phyloP scores from a whole-genome alignment of 164 flowering plant genomes.

The Vitis rotundifolia region DNA sequence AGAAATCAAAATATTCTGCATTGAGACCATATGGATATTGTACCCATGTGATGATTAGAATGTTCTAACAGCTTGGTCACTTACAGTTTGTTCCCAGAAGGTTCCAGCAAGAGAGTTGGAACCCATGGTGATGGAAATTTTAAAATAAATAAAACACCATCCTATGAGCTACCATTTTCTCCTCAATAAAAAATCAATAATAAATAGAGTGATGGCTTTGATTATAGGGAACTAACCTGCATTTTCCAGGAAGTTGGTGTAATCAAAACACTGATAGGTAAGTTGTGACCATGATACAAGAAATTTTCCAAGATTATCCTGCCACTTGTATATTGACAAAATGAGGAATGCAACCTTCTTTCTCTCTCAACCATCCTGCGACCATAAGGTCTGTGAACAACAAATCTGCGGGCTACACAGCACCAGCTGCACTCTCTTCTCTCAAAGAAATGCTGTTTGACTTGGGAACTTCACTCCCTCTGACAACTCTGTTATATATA shows the following conservation, averaged over 20 bases:
- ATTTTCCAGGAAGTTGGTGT: neutral
- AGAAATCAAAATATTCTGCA: conserved; percentile 1
- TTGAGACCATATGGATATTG: neutral
- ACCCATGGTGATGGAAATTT: neutral
- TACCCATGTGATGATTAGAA: neutral
- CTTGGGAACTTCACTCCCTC: conserved; percentile 72
- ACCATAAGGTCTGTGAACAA: conserved; percentile 3
- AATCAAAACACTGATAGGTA: neutral
- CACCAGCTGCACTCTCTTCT: conserved; percentile 35
- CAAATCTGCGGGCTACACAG: conserved; percentile 20
- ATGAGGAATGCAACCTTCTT: neutral
- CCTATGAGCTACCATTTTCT: neutral
- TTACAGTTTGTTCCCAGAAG: neutral
- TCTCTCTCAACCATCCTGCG: neutral
- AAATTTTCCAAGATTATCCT: conserved; percentile 1
- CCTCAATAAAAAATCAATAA: neutral
- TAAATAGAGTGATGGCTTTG: neutral
- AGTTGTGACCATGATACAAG: conserved; percentile 1
- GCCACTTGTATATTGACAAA: conserved; percentile 3
- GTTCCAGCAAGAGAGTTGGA: neutral
- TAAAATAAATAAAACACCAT: neutral
- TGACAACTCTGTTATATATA: conserved; percentile 75
- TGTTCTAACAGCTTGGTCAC: neutral
- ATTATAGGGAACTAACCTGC: conserved; percentile 19
- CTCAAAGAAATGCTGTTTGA: conserved; percentile 38